Evolutionary conservation across 495 filamentous ascomycete genomes (phyloP), one percentile per base, ranked within the genome.

Genomic region (Filosporella fistucella): DNA sequence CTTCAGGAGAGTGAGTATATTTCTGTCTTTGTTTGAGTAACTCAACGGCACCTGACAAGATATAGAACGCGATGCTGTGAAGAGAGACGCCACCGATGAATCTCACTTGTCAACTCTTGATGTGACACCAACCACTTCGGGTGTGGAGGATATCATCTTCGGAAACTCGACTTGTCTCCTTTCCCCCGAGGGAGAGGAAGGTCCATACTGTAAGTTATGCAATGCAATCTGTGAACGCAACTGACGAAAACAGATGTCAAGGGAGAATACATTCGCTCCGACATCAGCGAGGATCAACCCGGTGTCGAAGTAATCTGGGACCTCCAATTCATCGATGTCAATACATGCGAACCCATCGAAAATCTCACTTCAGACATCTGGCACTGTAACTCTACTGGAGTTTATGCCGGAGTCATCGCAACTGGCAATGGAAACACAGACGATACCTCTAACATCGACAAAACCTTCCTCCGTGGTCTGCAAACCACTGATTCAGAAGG

Each of bases 331-430:
- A 67, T 80, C 44, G 72, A 82, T 45, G 58, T 72, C 36, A 54
- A 66, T 24, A 75, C 64, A 43, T 80, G 76, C 54, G 63, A 72
- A 57, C 71, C 76, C 1, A 61, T 80, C 28, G 45, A 62, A 2
- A 60, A 67, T 32, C 52, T 77, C 7, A 68, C 66, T 32, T 61
- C 69, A 44, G 78, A 82, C 29, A 60, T 77, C 10, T 82, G 78
- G 77, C 61, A 32, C n/a, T 63, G 63, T 58, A 80, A 80, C 55
- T 34, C 76, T 7, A 79, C 76, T 2, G 76, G 76, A 28, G 70
- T 74, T 24, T 80, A 79, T 58, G 70, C 68, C 2, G 66, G 66
- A 6, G 37, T 67, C 16, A 35, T 56, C 1, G 29, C 45, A 0
- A 55, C 56, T 23, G 56, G 49, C 20, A 57, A 66, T 25, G 63